Conservation (phyloP, 257 asterid species). For the Gardenia jasminoides region DNA sequence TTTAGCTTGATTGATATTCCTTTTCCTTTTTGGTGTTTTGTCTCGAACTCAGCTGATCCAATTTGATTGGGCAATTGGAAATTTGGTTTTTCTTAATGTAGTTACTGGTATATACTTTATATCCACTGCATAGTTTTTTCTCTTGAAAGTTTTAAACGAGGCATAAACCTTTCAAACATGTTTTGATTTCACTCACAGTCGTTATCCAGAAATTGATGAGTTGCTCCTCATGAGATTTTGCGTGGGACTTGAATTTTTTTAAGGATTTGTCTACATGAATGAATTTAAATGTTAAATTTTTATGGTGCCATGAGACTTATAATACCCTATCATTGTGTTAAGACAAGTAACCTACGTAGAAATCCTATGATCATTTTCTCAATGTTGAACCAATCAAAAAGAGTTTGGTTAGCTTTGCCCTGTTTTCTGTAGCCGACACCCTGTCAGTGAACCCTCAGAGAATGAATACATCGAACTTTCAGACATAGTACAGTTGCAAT, state of each 20-base stretch:
- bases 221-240: neutral
- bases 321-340: neutral
- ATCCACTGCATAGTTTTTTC: neutral
- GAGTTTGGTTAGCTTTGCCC: neutral
- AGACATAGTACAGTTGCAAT: neutral
- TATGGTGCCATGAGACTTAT: neutral
- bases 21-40: neutral
- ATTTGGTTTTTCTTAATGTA: neutral
- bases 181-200: neutral
- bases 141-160: neutral
- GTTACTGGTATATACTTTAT: neutral
- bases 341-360: neutral
- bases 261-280: neutral
- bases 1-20: conserved; percentile 20
- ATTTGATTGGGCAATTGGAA: neutral
- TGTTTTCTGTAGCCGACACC: neutral
- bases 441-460: neutral
- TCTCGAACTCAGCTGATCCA: neutral
- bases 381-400: neutral
- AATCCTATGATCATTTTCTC: neutral
- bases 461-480: neutral
- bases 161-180: neutral
- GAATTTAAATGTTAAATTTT: neutral
- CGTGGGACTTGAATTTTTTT: neutral
- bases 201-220: neutral